A percentile compares a stretch with the other conserved stretches of the same genome.
Conservation (phyloP, 2,329 filamentous ascomycete species). For the Cadophora sp. region DNA sequence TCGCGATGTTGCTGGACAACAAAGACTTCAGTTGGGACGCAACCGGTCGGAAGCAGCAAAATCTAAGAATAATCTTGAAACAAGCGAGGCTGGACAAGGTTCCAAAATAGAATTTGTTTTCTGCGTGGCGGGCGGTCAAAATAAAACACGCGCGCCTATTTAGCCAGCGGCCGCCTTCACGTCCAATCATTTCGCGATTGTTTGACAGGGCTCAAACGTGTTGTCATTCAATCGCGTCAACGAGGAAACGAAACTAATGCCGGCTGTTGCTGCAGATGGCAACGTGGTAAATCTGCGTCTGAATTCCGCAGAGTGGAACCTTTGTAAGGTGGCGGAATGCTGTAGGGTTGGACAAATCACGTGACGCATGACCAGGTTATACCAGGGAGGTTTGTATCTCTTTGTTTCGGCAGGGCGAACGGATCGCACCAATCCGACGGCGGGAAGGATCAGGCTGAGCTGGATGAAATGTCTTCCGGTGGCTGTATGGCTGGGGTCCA, state of each 20-base stretch:
- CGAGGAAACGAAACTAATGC: not conserved
- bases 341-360: not conserved
- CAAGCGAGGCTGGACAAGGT: conserved; percentile 23
- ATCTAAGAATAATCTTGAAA: conserved; percentile 26
- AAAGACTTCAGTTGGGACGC: not conserved
- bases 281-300: not conserved
- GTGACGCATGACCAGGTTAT: not conserved
- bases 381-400: not conserved
- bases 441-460: conserved; percentile 14
- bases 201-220: conserved; percentile 11
- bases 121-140: conserved; percentile 12
- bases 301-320: not conserved
- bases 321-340: not conserved
- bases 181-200: conserved; percentile 24
- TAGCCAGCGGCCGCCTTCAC: conserved; percentile 11
- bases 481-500: not conserved
- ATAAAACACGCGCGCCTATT: conserved; percentile 28
- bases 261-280: not conserved
- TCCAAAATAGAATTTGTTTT: conserved; percentile 20
- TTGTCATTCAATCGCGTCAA: not conserved
- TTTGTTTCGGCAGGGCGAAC: conserved; percentile 7
- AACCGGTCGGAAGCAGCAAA: conserved; percentile 7
- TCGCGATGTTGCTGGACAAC: conserved; percentile 9
- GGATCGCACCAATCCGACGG: not conserved
- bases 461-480: conserved; percentile 13